Evolutionary conservation across 2,329 filamentous ascomycete species (phyloP), one percentile per base, ranked within the genome.

Genomic region (Annulohypoxylon truncatum): DNA sequence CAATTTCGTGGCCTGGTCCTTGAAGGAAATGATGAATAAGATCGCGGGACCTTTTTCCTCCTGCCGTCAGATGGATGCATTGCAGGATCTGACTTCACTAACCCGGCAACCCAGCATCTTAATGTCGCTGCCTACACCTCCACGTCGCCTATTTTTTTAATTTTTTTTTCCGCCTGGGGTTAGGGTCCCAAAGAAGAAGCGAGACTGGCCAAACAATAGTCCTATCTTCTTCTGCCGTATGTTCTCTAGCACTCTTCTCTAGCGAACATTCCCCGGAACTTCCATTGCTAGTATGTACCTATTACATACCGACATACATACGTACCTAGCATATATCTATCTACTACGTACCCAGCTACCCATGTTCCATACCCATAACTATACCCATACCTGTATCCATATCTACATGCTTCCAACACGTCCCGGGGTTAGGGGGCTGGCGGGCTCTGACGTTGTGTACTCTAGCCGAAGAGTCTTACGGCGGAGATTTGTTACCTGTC

Each of bases 41-140:
- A 66, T 68, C 61, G 65, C 61, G 65, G 65, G 65, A 55, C 59
- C 64, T 64, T 67, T 63, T 69, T 50, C 33, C 48, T 52, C 59
- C 53, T 60, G 50, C 61, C 52, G 58, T 53, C 64, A 63, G 64
- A 67, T 66, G 63, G 54, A 55, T 69, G 67, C 67, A 70, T 70
- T 70, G 65, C 67, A 70, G 67, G 67, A 70, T 70, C 67, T 70
- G 55, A 63, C 67, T 67, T 67, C 44, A 64, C 61, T 51, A 51
- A 51, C 61, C 48, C 33, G 38, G 35, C 35, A 38, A 38, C 35
- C 35, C 15, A 18, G 35, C n/a, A 31, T 18, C 18, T n/a, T 44
- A 48, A 33, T 50, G 33, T 22, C 29, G 18, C 48, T 53, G 20
- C 50, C 18, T 51, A 61, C 59, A 35, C 44, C 59, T 58, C 63